Conservation (phyloP, 129 eudicot genomes). For the Flaveria ramosissima region DNA sequence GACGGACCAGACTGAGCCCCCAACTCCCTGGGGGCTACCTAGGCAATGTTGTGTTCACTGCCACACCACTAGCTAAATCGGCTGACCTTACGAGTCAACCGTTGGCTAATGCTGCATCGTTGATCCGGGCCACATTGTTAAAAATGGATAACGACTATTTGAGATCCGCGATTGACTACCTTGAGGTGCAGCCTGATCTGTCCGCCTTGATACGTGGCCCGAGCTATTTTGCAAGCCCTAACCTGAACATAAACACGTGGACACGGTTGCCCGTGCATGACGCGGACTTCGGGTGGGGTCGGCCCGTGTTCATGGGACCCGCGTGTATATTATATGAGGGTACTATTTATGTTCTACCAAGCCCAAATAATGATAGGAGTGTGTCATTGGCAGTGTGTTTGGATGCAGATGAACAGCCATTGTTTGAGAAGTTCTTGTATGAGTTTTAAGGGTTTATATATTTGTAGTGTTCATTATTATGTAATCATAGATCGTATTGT, state of each 20-base stretch:
- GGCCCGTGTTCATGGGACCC: constrained; percentile 58
- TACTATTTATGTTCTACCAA: constrained; percentile 46
- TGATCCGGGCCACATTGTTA: constrained; percentile 48
- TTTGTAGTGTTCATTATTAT: constrained; percentile 7
- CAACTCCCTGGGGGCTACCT: constrained; percentile 57
- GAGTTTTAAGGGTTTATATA: constrained; percentile 31
- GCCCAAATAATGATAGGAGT: constrained; percentile 54
- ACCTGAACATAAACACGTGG: constrained; percentile 64
- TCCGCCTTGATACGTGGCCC: constrained; percentile 54
- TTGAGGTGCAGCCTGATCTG: constrained; percentile 52
- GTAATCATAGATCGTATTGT: constrained; percentile 14
- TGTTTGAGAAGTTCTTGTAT: constrained; percentile 49
- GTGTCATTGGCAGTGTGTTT: constrained; percentile 53
- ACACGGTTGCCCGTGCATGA: constrained; percentile 58
- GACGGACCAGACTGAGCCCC: constrained; percentile 55
- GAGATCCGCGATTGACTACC: constrained; percentile 61
- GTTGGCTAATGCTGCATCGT: constrained; percentile 40
- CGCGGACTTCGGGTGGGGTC: constrained; percentile 82
- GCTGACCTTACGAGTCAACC: constrained; percentile 49
- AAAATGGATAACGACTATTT: constrained; percentile 59
- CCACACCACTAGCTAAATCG: constrained; percentile 48
- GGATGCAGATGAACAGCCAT: constrained; percentile 41
- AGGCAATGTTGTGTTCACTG: constrained; percentile 69
- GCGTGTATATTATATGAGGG: constrained; percentile 60
- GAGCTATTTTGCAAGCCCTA: constrained; percentile 53